Evolutionary conservation across 371 early-diverging fungal genomes (phyloP).

Genomic region (Mortierella sp.): DNA sequence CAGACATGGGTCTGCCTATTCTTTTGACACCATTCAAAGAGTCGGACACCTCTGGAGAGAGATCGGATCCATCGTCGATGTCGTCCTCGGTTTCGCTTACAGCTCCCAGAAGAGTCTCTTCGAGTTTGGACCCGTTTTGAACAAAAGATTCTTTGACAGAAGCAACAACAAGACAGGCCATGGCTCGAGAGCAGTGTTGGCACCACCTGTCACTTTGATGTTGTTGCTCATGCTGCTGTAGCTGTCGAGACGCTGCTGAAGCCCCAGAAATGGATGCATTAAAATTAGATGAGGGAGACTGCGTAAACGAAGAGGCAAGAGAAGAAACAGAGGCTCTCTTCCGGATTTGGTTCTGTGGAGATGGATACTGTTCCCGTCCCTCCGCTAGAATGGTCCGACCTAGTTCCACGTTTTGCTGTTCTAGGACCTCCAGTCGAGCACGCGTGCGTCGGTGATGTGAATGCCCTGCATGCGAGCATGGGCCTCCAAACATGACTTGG

Average conservation of each 20-base stretch:
- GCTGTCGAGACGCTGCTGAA: neutral
- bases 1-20: too few species aligned
- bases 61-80: too few species aligned
- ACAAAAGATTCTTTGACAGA: slow-evolving; percentile 14
- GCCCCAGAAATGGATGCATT: neutral
- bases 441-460: slow-evolving; percentile 31
- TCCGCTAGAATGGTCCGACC: slow-evolving; percentile 7
- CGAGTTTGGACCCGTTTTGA: too few species aligned
- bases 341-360: neutral
- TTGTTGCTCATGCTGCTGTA: neutral
- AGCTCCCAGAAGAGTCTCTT: too few species aligned
- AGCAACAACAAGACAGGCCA: slow-evolving; percentile 32
- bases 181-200: slow-evolving; percentile 35
- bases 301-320: neutral
- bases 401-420: slow-evolving; percentile 12
- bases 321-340: neutral
- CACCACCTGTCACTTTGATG: slow-evolving; percentile 20
- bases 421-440: slow-evolving; percentile 14
- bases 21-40: too few species aligned
- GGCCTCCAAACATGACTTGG: slow-evolving; percentile 37
- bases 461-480: slow-evolving; percentile 30
- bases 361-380: neutral
- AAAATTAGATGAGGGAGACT: too few species aligned
- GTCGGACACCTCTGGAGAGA: too few species aligned
- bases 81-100: too few species aligned